Conservation (phyloP, 306 rosid genomes). For the Morella rubra region DNA sequence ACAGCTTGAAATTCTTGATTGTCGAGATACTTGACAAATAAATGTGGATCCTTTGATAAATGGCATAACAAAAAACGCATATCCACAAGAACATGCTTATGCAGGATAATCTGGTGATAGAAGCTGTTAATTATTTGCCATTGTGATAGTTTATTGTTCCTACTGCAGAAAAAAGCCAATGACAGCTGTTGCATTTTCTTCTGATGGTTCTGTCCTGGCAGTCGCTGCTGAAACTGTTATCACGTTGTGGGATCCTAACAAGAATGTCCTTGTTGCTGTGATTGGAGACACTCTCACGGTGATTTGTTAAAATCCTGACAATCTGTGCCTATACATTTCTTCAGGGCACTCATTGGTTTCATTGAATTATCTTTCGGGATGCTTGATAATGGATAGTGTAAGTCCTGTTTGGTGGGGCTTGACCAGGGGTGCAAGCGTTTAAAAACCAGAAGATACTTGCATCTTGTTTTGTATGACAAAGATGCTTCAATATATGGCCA, state of each 20-base stretch:
- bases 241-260: constrained; percentile 92
- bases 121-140: constrained; percentile 20
- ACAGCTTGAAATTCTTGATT: not conserved
- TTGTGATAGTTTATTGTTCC: constrained; percentile 19
- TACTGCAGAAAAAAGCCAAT: constrained; percentile 74
- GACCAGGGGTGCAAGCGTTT: not conserved
- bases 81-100: constrained; percentile 20
- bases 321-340: constrained; percentile 11
- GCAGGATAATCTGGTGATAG: constrained; percentile 20
- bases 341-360: not conserved
- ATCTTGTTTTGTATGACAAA: too few relatives aligned
- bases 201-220: constrained; percentile 93
- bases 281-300: constrained; percentile 72
- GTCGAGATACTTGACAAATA: too few relatives aligned
- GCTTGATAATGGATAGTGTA: constrained; percentile 15
- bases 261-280: constrained; percentile 76
- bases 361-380: not conserved
- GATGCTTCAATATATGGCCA: too few relatives aligned
- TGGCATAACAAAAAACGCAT: constrained; percentile 4
- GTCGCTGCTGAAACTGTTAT: constrained; percentile 87
- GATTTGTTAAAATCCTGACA: constrained; percentile 21
- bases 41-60: not conserved
- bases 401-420: not conserved
- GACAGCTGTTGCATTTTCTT: constrained; percentile 86
- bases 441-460: not conserved